Conservation (phyloP, 192 early-diverging fungal genomes). For the Backusella westeae region DNA sequence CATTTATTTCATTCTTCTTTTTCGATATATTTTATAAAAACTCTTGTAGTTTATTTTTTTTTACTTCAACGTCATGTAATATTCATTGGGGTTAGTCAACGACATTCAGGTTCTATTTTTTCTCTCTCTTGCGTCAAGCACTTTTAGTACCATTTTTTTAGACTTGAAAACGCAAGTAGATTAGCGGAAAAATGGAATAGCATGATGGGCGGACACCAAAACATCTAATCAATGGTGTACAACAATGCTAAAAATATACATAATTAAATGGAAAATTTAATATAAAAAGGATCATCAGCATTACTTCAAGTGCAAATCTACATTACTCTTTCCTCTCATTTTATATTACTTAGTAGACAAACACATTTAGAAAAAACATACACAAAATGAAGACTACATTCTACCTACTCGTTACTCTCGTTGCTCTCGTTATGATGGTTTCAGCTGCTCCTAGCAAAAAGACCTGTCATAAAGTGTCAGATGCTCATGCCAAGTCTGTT, state of each 20-base stretch:
- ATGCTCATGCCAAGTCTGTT: conserved; percentile 6
- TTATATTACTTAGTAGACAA: not conserved
- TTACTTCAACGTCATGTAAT: not conserved
- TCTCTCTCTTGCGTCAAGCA: not conserved
- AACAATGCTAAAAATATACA: conserved; percentile 3
- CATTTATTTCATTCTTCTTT: not conserved
- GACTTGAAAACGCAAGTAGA: not conserved
- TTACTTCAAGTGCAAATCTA: not conserved
- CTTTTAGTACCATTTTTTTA: not conserved
- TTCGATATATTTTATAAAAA: not conserved
- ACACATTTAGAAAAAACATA: not conserved
- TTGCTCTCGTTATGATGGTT: not conserved
- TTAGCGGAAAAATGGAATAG: conserved; percentile 9
- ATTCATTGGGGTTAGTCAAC: not conserved
- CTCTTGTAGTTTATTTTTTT: not conserved
- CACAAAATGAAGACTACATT: not conserved
- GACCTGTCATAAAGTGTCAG: conserved; percentile 3
- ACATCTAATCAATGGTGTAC: not conserved
- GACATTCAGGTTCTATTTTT: not conserved
- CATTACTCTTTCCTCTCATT: not conserved
- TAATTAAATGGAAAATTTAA: not conserved
- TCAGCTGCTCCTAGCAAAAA: conserved; percentile 8
- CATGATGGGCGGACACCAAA: not conserved
- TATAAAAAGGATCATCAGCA: not conserved
- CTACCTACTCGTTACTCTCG: not conserved